These are phyloP conservation scores for Leccinum sublutescens DNA, from an alignment of 768 basidiomycete species.

Conservation along the genomic window DNA sequence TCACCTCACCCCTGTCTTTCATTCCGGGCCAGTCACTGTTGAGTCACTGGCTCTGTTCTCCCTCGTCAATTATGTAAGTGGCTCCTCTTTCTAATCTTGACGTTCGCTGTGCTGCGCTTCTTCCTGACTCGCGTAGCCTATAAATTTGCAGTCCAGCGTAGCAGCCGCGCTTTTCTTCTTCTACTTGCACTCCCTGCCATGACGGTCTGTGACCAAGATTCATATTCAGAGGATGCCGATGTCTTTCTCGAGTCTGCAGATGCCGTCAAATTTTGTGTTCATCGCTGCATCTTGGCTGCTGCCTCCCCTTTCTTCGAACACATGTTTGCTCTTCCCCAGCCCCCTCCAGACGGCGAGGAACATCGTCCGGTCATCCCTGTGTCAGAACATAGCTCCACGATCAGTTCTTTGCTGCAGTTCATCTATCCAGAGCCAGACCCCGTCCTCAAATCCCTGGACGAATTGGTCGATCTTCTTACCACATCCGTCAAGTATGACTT, in stretches of 20 bases:
- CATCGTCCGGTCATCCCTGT: conserved; percentile 50
- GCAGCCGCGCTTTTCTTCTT: background rate
- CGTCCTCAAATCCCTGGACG: conserved; percentile 47
- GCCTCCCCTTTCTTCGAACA: conserved; percentile 69
- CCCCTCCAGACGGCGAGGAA: conserved; percentile 26
- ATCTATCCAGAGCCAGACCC: conserved; percentile 65
- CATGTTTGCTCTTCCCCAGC: conserved; percentile 67
- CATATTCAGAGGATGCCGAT: conserved; percentile 52
- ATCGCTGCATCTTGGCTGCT: conserved; percentile 57
- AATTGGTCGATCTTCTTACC: conserved; percentile 48
- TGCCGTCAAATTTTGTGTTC: conserved; percentile 54
- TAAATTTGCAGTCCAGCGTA: conserved; percentile 14
- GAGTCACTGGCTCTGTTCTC: background rate
- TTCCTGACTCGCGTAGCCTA: conserved; percentile 15
- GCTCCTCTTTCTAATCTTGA: background rate
- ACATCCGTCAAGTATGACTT: conserved; percentile 69
- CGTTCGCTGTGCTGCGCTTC: background rate
- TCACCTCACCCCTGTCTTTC: conserved; percentile 11
- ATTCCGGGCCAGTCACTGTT: conserved; percentile 8
- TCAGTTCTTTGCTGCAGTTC: conserved; percentile 55
- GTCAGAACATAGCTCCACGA: conserved; percentile 44
- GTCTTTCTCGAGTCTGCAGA: conserved; percentile 47
- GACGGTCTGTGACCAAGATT: conserved; percentile 34
- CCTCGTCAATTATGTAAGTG: conserved; percentile 22
- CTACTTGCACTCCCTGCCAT: conserved; percentile 16